Percentiles rank a stretch among this genome's conserved stretches.
These are phyloP conservation scores for Oehlia diaphana DNA, from an alignment of 192 early-diverging fungal species.

Conservation along the genomic window DNA sequence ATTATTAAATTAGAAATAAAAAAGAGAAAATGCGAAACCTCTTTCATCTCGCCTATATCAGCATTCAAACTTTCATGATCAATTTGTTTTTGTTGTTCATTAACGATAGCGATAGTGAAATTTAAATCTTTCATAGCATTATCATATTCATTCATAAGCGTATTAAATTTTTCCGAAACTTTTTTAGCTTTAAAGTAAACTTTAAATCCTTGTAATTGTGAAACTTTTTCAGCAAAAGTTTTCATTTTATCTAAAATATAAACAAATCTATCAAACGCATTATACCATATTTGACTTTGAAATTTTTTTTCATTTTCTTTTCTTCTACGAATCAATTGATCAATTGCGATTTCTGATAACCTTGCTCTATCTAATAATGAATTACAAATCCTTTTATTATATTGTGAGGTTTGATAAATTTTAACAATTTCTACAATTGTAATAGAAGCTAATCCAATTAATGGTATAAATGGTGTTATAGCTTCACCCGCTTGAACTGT, in stretches of 20 bases:
- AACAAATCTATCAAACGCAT: background rate
- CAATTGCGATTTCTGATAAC: background rate
- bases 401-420: conserved; percentile 12
- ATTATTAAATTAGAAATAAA: background rate
- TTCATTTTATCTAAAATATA: conserved; percentile 4
- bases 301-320: conserved; percentile 18
- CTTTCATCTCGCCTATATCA: background rate
- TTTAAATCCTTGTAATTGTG: conserved; percentile 13
- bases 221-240: background rate
- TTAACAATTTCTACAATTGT: conserved; percentile 17
- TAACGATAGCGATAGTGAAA: background rate
- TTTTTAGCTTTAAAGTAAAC: background rate
- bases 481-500: background rate
- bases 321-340: background rate
- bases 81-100: conserved; percentile 11
- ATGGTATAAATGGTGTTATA: conserved; percentile 7
- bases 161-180: background rate
- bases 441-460: background rate
- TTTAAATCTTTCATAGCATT: background rate
- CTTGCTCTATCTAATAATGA: conserved; percentile 12
- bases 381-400: conserved; percentile 31
- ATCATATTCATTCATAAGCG: conserved; percentile 6
- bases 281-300: background rate
- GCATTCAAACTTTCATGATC: conserved; percentile 8
- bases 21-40: background rate